Conservation (phyloP, 495 filamentous ascomycete genomes). For the Penicillium ochrochloron region DNA sequence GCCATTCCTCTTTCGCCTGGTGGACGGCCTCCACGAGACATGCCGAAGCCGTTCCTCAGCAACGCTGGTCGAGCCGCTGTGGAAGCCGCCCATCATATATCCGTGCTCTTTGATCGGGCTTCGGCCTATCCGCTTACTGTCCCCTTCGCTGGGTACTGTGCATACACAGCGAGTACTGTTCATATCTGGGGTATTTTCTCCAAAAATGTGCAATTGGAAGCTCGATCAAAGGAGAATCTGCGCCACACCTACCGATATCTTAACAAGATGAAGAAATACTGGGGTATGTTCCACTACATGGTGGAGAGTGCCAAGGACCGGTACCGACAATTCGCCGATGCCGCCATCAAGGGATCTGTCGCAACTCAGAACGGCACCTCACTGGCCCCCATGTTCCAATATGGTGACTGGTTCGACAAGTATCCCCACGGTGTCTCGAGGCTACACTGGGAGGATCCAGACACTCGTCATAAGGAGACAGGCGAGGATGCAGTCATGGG, state of each 20-base stretch:
- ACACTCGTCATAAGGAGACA: slow-evolving; percentile 67
- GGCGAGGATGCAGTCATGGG: slow-evolving; percentile 81
- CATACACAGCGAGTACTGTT: slow-evolving; percentile 88
- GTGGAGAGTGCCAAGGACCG: slow-evolving; percentile 90
- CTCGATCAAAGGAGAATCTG: slow-evolving; percentile 82
- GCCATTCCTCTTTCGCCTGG: slow-evolving; percentile 75
- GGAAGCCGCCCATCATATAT: slow-evolving; percentile 88
- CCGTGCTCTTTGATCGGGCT: slow-evolving; percentile 77
- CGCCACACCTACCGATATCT: slow-evolving; percentile 88
- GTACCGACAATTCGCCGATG: slow-evolving; percentile 84
- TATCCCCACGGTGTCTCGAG: slow-evolving; percentile 92
- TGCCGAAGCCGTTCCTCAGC: slow-evolving; percentile 79
- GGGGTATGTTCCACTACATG: slow-evolving; percentile 98
- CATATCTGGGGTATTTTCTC: slow-evolving; percentile 93
- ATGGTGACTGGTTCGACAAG: slow-evolving; percentile 96
- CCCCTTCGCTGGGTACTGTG: slow-evolving; percentile 93
- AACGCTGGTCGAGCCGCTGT: slow-evolving; percentile 77
- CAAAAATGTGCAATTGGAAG: slow-evolving; percentile 73
- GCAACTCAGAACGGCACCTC: slow-evolving; percentile 58
- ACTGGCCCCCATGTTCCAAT: slow-evolving; percentile 77
- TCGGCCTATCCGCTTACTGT: slow-evolving; percentile 81
- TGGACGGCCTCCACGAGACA: slow-evolving; percentile 68
- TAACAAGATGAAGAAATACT: slow-evolving; percentile 92
- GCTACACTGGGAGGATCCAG: slow-evolving; percentile 81
- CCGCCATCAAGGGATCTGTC: slow-evolving; percentile 54